Percentiles rank a stretch among this genome's conserved stretches.
Evolutionary conservation across 192 early-diverging fungal genomes (phyloP).

Genomic region (Linnemannia elongata): DNA sequence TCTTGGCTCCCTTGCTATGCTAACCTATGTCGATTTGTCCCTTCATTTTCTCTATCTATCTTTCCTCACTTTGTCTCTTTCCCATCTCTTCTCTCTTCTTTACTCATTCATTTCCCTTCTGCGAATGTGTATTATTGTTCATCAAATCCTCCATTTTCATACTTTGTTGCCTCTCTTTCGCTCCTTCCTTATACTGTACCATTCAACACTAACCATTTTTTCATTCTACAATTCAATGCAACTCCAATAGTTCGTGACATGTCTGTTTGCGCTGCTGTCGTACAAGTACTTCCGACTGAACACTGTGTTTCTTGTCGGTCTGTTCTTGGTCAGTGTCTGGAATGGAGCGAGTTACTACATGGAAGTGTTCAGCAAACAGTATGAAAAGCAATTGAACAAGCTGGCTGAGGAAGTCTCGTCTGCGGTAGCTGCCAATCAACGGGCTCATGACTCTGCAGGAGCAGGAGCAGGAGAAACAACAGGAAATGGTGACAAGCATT

Average conservation of each 20-base stretch:
- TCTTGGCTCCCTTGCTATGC: neutral
- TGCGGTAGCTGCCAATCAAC: slow-evolving; percentile 41
- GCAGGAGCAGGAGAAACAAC: slow-evolving; percentile 8
- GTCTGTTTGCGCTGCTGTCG: slow-evolving; percentile 61
- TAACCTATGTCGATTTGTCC: no score
- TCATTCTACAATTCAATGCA: neutral
- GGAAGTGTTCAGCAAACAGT: slow-evolving; percentile 75
- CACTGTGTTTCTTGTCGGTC: slow-evolving; percentile 63
- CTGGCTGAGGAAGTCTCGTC: slow-evolving; percentile 36
- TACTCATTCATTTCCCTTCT: no score
- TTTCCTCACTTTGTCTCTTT: neutral
- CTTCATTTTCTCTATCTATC: no score
- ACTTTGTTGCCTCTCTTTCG: neutral
- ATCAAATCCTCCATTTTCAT: no score
- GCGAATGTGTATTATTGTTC: no score
- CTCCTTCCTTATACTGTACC: neutral
- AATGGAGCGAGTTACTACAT: slow-evolving; percentile 81
- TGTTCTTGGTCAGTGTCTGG: slow-evolving; percentile 71
- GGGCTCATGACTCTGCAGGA: slow-evolving; percentile 23
- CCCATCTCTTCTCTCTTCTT: neutral
- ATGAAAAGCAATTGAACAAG: slow-evolving; percentile 54
- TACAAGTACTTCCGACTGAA: slow-evolving; percentile 70
- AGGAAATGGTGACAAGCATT: neutral
- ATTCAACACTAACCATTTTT: neutral
- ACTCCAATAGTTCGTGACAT: slow-evolving; percentile 45